Percentiles rank a stretch among this genome's conserved stretches.
These are phyloP conservation scores for Pyrenula aspistea DNA, from an alignment of 495 filamentous ascomycete species.

Conservation along the genomic window DNA sequence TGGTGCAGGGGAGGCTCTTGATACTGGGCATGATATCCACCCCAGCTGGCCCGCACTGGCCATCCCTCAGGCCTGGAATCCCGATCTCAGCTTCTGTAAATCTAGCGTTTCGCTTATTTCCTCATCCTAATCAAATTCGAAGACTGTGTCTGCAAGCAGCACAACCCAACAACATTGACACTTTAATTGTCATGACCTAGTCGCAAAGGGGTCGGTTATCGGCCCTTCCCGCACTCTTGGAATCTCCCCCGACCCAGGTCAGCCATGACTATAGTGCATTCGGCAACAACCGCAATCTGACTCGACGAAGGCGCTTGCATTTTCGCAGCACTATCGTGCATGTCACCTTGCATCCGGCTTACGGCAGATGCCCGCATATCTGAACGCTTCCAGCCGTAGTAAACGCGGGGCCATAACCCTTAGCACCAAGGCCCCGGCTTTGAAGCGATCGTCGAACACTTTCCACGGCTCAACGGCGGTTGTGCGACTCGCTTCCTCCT, in stretches of 20 bases:
- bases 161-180: neutral
- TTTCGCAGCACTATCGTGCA: neutral
- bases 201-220: neutral
- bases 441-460: neutral
- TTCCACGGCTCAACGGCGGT: neutral
- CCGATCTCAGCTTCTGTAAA: neutral
- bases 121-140: neutral
- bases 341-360: neutral
- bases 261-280: neutral
- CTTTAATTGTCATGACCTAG: neutral
- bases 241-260: neutral
- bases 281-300: neutral
- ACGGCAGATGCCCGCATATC: neutral
- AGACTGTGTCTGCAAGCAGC: neutral
- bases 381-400: neutral
- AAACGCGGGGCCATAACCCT: neutral
- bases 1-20: too few species aligned
- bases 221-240: too few species aligned
- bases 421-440: neutral
- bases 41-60: too few species aligned
- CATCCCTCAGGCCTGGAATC: too few species aligned
- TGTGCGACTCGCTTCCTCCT: neutral
- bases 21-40: too few species aligned
- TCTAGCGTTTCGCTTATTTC: neutral
- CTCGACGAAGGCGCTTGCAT: too few species aligned